These are phyloP conservation scores for Picea abies DNA, from an alignment of 83 land plant genomes.

Conservation along the genomic window DNA sequence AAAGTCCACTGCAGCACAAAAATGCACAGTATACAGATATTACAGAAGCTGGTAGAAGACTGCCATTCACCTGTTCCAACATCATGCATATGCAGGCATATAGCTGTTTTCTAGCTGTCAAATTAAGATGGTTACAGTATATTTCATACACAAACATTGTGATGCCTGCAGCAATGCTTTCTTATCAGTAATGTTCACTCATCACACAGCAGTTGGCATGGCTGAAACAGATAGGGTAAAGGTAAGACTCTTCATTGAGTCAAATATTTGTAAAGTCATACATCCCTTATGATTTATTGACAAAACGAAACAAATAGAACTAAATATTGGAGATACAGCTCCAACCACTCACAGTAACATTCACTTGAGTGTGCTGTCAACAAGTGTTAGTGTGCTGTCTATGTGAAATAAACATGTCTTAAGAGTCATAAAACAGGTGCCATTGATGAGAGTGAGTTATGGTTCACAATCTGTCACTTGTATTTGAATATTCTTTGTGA, in stretches of 20 bases:
- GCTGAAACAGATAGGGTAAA: background rate
- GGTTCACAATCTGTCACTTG: too few relatives aligned
- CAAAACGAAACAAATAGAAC: background rate
- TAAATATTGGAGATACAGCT: too few relatives aligned
- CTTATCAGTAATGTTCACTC: background rate
- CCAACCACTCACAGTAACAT: too few relatives aligned
- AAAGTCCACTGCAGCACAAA: conserved; percentile 83
- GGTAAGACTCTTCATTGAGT: background rate
- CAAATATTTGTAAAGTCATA: background rate
- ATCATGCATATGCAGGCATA: background rate
- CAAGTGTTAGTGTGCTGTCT: too few relatives aligned
- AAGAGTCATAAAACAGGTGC: too few relatives aligned
- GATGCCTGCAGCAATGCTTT: background rate
- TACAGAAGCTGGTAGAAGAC: conserved; percentile 96
- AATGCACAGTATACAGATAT: conserved; percentile 77
- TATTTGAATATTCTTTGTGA: too few relatives aligned
- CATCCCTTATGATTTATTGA: background rate
- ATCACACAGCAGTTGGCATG: background rate
- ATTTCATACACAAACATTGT: background rate
- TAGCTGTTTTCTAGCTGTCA: background rate
- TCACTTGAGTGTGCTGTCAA: too few relatives aligned
- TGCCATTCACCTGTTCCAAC: conserved; percentile 84
- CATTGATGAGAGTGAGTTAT: too few relatives aligned
- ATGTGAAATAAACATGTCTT: too few relatives aligned
- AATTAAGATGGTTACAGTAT: background rate